Evolutionary conservation across 2,329 filamentous ascomycete species (phyloP).

Genomic region (Scedosporium minutisporum): DNA sequence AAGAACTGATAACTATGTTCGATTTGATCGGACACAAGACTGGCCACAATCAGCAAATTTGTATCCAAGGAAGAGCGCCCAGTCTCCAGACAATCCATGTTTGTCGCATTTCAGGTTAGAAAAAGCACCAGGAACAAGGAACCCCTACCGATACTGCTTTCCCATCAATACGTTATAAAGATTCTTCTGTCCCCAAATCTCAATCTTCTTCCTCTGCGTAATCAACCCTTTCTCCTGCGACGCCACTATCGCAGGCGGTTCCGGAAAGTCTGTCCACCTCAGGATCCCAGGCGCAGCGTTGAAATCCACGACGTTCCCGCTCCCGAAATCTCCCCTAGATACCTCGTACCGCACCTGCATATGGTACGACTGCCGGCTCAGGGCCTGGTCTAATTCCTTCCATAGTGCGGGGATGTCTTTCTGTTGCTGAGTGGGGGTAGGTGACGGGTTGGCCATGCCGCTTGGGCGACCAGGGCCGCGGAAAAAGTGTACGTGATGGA

Average conservation of each 20-base stretch:
- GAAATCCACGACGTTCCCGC: constrained; percentile 24
- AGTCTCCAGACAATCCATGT: too few relatives aligned
- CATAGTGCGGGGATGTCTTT: constrained; percentile 32
- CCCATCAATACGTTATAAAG: constrained; percentile 38
- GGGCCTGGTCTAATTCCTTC: constrained; percentile 44
- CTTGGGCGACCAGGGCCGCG: constrained; percentile 34
- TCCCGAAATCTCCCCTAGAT: constrained; percentile 34
- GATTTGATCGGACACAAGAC: constrained; percentile 43
- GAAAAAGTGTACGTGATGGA: constrained; percentile 45
- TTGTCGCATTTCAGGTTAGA: too few relatives aligned
- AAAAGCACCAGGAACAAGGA: too few relatives aligned
- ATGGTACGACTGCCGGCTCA: constrained; percentile 47
- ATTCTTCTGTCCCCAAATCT: constrained; percentile 42
- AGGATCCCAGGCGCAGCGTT: constrained; percentile 37
- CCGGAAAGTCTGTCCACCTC: constrained; percentile 51
- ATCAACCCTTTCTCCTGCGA: constrained; percentile 25
- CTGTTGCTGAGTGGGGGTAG: constrained; percentile 27
- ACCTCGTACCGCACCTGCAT: constrained; percentile 47
- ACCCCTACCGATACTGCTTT: constrained; percentile 41
- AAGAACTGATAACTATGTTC: constrained; percentile 46
- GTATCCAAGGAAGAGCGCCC: background rate
- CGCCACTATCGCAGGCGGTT: constrained; percentile 35
- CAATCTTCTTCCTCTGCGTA: constrained; percentile 45
- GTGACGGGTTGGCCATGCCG: constrained; percentile 33
- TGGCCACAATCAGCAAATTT: constrained; percentile 14